A percentile compares a stretch with the other conserved stretches of the same genome.
These are phyloP conservation scores for Blastocystis sp. DNA, from an alignment of 352 stramenopile species.

Conservation along the genomic window DNA sequence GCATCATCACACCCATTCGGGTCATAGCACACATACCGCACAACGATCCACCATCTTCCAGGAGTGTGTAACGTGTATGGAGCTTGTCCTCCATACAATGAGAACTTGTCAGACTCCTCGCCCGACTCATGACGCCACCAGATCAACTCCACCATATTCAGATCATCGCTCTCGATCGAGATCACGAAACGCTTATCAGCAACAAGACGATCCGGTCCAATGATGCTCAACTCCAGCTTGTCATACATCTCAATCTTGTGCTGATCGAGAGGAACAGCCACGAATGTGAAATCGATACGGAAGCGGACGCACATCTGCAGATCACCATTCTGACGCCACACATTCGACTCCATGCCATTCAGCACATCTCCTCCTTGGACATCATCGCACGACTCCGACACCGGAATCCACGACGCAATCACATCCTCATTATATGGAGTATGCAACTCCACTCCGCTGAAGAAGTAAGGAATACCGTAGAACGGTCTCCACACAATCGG, in stretches of 20 bases:
- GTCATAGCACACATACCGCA: constrained; percentile 1
- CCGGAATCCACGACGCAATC: neutral
- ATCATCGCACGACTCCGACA: neutral
- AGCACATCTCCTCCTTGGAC: constrained; percentile 2
- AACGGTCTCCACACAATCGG: constrained; percentile 23
- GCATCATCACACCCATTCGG: neutral
- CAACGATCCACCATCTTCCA: constrained; percentile 38
- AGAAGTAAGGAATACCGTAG: neutral
- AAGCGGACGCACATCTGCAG: constrained; percentile 10
- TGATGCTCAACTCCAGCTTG: neutral
- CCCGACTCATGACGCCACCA: neutral
- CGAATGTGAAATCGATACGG: neutral
- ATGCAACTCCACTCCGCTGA: neutral
- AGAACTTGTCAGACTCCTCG: neutral
- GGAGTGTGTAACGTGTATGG: neutral
- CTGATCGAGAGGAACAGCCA: neutral
- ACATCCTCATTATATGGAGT: neutral
- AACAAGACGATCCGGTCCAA: neutral
- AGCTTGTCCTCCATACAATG: neutral
- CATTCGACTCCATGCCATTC: neutral
- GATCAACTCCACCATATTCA: neutral
- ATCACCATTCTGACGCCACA: neutral
- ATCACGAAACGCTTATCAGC: constrained; percentile 21
- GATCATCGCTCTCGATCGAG: neutral
- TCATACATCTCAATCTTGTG: constrained; percentile 13